Evolutionary conservation across 1,284 basidiomycete genomes (phyloP).

Genomic region (Rhodotorula sp.): DNA sequence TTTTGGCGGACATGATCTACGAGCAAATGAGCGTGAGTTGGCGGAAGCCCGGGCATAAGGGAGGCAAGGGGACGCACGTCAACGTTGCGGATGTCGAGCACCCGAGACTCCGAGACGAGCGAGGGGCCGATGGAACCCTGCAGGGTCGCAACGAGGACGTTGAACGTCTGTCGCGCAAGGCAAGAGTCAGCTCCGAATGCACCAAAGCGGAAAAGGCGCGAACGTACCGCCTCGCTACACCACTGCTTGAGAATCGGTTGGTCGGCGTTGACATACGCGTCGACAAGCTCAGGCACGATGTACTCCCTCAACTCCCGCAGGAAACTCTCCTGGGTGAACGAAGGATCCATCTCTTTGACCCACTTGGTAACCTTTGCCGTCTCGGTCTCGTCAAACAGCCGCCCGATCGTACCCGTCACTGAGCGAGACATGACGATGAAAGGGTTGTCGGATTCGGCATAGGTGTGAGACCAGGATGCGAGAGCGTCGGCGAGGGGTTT

Average conservation of each 20-base stretch:
- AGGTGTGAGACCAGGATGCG: conserved; percentile 59
- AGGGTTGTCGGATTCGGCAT: conserved; percentile 92
- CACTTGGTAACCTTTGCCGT: conserved; percentile 86
- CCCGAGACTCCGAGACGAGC: conserved; percentile 82
- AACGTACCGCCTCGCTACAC: conserved; percentile 90
- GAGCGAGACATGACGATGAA: conserved; percentile 75
- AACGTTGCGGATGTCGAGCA: conserved; percentile 90
- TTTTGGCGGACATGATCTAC: conserved; percentile 73
- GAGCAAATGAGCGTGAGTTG: not conserved
- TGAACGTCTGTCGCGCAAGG: conserved; percentile 69
- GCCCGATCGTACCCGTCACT: conserved; percentile 80
- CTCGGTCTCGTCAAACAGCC: conserved; percentile 90
- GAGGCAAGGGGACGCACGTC: conserved; percentile 63
- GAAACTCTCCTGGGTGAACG: conserved; percentile 81
- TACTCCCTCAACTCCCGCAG: conserved; percentile 92
- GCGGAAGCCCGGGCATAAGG: not conserved
- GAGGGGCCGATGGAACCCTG: conserved; percentile 90
- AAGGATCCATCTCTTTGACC: conserved; percentile 83
- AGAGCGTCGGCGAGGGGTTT: conserved; percentile 40
- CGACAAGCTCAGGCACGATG: conserved; percentile 95
- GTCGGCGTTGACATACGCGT: conserved; percentile 89
- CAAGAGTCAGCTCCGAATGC: not conserved
- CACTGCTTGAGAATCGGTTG: conserved; percentile 79
- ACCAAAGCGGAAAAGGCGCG: not conserved
- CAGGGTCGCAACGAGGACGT: conserved; percentile 96